phyloP scores from a whole-genome alignment of 2,329 filamentous ascomycete genomes.

The Cadophora sp. region DNA sequence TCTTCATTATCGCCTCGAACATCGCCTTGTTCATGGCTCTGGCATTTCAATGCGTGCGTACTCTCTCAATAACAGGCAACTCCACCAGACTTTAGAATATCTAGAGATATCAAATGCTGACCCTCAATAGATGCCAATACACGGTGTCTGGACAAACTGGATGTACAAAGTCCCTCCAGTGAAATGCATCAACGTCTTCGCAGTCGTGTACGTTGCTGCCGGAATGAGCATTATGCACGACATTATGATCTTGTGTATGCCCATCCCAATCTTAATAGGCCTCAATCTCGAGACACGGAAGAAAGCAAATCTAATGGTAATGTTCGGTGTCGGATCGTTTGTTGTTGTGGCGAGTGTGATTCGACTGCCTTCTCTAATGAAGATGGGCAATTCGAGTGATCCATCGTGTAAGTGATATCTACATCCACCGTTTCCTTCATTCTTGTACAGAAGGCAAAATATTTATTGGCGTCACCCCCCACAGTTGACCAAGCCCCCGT shows the following conservation, averaged over 20 bases:
- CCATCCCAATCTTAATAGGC: conserved; percentile 21
- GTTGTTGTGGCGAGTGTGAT: conserved; percentile 25
- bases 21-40: conserved; percentile 17
- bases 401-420: conserved; percentile 26
- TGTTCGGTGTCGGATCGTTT: conserved; percentile 29
- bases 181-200: conserved; percentile 24
- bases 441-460: neutral
- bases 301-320: conserved; percentile 21
- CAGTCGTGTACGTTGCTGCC: conserved; percentile 13
- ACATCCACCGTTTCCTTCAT: neutral
- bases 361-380: conserved; percentile 21
- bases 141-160: conserved; percentile 29
- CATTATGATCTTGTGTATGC: conserved; percentile 24
- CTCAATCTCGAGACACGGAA: conserved; percentile 21
- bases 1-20: conserved; percentile 18
- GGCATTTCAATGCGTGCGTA: conserved; percentile 26
- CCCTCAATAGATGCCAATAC: conserved; percentile 17
- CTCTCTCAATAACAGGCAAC: too few relatives aligned
- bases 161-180: conserved; percentile 24
- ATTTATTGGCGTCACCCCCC: neutral
- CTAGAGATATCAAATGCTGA: neutral
- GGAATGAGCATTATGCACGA: conserved; percentile 24
- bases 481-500: conserved; percentile 15
- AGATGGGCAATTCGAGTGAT: conserved; percentile 19
- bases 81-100: too few relatives aligned